Evolutionary conservation across 2,329 filamentous ascomycete species (phyloP), one percentile per base, ranked within the genome.

Genomic region (Elsinoe fawcettii): DNA sequence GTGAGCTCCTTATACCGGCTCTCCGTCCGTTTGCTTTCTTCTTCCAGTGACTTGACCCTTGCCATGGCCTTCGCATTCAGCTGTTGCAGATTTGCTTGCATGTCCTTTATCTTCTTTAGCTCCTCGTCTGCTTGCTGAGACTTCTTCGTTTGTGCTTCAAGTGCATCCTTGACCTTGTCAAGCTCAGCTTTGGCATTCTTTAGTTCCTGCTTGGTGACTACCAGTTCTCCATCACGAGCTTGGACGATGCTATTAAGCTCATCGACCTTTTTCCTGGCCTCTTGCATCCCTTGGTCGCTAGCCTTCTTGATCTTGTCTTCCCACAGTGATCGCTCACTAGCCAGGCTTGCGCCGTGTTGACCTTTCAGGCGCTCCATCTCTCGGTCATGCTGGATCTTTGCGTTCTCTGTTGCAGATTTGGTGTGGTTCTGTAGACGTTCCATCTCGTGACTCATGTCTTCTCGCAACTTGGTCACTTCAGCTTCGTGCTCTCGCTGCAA

Each of bases 401-500:
- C n/a, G 55, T 1, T 60, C 61, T 59, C 68, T 66, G 18, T 62
- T 62, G 53, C 71, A 66, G 55, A 49, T 43, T 60, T 16, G 37
- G 51, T 37, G 14, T 70, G 67, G 22, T 70, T 67, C 39, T 74
- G 66, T 30, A 72, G 74, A 63, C 75, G 81, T 68, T 76, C 76
- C 5, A 86, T 63, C 57, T 90, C 85, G 36, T 49, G 51, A 22
- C 56, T 55, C 16, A 60, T 32, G 39, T 61, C 58, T 5, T 57
- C 56, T 30, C 51, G 47, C 11, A 61, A 43, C n/a, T 58, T 56
- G 16, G 47, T 47, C 12, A 60, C 20, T 51, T 71, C 69, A 3
- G 82, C 79, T 55, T 86, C 83, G 65, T 93, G 87, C 32, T 83
- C 80, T 47, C 78, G 78, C 63, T 89, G 87, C 16, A 91, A 73